Percentiles rank a stretch among this genome's conserved stretches.
Conservation (phyloP, 208 protist genomes). For the Leptomonas seymouri region DNA sequence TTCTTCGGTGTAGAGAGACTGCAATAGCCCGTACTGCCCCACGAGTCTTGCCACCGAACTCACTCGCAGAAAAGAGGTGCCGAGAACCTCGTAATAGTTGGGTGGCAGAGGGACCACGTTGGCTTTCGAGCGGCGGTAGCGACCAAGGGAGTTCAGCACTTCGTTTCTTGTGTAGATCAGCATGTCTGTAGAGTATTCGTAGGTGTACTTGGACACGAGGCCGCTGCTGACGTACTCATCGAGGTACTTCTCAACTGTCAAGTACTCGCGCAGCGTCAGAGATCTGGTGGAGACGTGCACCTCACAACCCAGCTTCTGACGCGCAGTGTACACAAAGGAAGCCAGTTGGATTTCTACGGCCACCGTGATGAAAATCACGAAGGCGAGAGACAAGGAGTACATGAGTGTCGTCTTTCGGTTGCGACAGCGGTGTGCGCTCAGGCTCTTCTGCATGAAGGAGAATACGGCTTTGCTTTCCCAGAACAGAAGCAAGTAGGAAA, state of each 20-base stretch:
- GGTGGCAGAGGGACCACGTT: conserved; percentile 41
- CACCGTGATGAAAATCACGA: conserved; percentile 95
- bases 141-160: conserved; percentile 36
- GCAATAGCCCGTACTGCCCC: conserved; percentile 41
- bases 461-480: conserved; percentile 86
- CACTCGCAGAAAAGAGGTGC: conserved; percentile 40
- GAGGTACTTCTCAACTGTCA: conserved; percentile 10
- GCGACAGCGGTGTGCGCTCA: conserved; percentile 86
- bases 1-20: conserved; percentile 44
- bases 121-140: conserved; percentile 22
- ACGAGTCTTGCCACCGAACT: conserved; percentile 16
- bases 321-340: conserved; percentile 36
- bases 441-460: conserved; percentile 87
- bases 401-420: conserved; percentile 97
- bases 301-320: conserved; percentile 39
- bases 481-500: conserved; percentile 81
- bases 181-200: conserved; percentile 7
- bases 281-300: conserved; percentile 13
- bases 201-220: conserved; percentile 19
- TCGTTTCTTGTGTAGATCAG: not conserved
- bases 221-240: conserved; percentile 5
- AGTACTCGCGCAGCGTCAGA: conserved; percentile 20
- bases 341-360: conserved; percentile 80
- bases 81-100: conserved; percentile 66
- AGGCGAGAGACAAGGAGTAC: conserved; percentile 93